Percentiles rank a stretch among this genome's conserved stretches.
Evolutionary conservation across 352 stramenopile species (phyloP).

Genomic region (Globisporangium spinosum): DNA sequence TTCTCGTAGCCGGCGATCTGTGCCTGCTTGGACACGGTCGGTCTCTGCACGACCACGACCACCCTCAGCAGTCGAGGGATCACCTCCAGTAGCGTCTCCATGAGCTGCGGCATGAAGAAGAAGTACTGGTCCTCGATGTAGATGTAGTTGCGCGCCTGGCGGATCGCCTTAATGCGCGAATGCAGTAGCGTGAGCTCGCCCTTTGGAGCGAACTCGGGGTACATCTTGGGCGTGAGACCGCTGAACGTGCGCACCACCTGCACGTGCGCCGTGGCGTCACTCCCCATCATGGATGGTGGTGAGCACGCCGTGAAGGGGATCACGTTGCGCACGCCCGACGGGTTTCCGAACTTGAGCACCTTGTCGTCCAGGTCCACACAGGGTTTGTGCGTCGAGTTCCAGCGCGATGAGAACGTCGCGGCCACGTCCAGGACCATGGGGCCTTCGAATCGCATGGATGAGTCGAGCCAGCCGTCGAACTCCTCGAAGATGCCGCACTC

Average conservation of each 20-base stretch:
- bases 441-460: conserved; percentile 42
- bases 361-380: conserved; percentile 36
- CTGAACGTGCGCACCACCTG: conserved; percentile 63
- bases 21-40: conserved; percentile 26
- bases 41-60: conserved; percentile 49
- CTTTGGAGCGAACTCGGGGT: conserved; percentile 41
- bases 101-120: conserved; percentile 53
- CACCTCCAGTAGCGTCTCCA: conserved; percentile 39
- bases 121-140: conserved; percentile 79
- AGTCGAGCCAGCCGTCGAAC: conserved; percentile 60
- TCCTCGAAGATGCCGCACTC: conserved; percentile 32
- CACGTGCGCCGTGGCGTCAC: conserved; percentile 20
- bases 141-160: conserved; percentile 52
- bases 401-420: conserved; percentile 58
- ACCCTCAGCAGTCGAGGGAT: conserved; percentile 44
- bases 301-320: background rate
- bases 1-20: conserved; percentile 54
- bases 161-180: conserved; percentile 53
- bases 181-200: conserved; percentile 55
- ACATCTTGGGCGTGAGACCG: conserved; percentile 27
- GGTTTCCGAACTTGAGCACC: conserved; percentile 51
- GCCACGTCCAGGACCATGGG: conserved; percentile 52
- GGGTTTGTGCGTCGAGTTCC: conserved; percentile 41
- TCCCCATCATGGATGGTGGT: background rate
- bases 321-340: conserved; percentile 20